A percentile compares a stretch with the other conserved stretches of the same genome.
Conservation (phyloP, 1,139 yeast genomes). For the Nakaseomyces nivariensis region DNA sequence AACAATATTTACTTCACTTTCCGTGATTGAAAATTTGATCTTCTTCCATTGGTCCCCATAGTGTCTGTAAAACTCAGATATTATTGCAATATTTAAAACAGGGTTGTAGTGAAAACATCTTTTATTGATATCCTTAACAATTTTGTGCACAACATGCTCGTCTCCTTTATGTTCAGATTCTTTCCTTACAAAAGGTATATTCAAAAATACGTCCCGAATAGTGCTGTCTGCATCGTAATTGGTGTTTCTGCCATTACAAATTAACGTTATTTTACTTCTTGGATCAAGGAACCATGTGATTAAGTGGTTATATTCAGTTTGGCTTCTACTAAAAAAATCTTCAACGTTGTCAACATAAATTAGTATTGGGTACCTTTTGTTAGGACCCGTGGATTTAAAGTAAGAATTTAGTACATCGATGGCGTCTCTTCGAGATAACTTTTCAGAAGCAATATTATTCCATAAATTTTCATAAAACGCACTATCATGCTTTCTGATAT, state of each 20-base stretch:
- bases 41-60: neutral
- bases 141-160: neutral
- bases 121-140: neutral
- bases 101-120: neutral
- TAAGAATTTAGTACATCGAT: neutral
- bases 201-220: neutral
- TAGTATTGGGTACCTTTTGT: neutral
- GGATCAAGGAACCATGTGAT: conserved; percentile 1
- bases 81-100: neutral
- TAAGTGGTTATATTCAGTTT: neutral
- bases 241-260: neutral
- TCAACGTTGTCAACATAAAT: neutral
- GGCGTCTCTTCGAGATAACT: neutral
- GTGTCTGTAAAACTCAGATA: neutral
- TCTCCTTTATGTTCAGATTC: neutral
- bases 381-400: neutral
- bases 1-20: neutral
- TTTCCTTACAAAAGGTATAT: neutral
- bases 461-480: neutral
- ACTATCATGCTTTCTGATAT: neutral
- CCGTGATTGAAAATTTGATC: neutral
- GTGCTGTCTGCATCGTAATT: neutral
- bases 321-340: neutral
- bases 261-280: neutral
- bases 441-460: neutral